Evolutionary conservation across 768 basidiomycete genomes (phyloP).

Genomic region (Pulveroboletus sp.): DNA sequence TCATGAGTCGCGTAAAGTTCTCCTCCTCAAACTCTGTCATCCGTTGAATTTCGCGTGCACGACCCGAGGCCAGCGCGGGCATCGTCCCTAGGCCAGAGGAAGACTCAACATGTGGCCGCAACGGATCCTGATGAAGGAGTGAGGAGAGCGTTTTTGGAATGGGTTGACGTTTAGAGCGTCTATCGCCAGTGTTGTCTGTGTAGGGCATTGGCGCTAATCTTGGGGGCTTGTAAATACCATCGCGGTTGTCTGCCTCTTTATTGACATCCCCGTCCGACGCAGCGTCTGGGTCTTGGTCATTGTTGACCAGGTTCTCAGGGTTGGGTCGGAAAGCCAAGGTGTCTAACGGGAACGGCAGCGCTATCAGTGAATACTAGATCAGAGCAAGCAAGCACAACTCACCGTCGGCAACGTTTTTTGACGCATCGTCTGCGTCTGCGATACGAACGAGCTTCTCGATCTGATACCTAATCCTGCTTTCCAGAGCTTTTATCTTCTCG

Average conservation of each 20-base stretch:
- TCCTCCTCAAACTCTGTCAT: slow-evolving; percentile 92
- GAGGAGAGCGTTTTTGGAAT: slow-evolving; percentile 61
- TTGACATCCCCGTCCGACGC: slow-evolving; percentile 28
- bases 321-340: slow-evolving; percentile 92
- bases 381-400: slow-evolving; percentile 11
- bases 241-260: slow-evolving; percentile 23
- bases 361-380: neutral
- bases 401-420: slow-evolving; percentile 55
- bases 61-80: slow-evolving; percentile 50
- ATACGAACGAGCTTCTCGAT: slow-evolving; percentile 88
- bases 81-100: slow-evolving; percentile 66
- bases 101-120: slow-evolving; percentile 64
- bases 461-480: slow-evolving; percentile 88
- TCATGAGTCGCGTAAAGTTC: slow-evolving; percentile 84
- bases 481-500: slow-evolving; percentile 83
- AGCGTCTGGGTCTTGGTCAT: slow-evolving; percentile 31
- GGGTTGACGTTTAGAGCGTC: slow-evolving; percentile 44
- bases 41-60: slow-evolving; percentile 73
- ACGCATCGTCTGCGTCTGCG: slow-evolving; percentile 65
- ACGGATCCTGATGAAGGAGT: slow-evolving; percentile 47
- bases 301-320: slow-evolving; percentile 61
- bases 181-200: slow-evolving; percentile 49
- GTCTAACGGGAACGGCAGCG: slow-evolving; percentile 45
- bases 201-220: slow-evolving; percentile 89
- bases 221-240: slow-evolving; percentile 78